Evolutionary conservation across 306 rosid species (phyloP).

Genomic region (Casuarina glauca): DNA sequence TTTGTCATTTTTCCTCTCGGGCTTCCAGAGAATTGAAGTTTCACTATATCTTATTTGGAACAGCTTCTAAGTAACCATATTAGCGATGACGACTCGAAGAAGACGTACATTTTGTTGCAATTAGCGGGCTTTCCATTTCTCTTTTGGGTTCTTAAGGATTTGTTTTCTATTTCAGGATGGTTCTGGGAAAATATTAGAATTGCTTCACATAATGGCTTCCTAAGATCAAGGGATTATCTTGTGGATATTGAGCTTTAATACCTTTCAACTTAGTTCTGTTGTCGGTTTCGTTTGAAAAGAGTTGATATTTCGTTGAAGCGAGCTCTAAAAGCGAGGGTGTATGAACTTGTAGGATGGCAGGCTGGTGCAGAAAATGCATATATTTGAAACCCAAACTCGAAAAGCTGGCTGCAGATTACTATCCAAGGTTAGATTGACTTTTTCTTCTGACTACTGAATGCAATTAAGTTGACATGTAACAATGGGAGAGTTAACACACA

Average conservation of each 20-base stretch:
- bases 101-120: neutral
- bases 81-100: neutral
- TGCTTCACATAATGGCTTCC: neutral
- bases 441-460: neutral
- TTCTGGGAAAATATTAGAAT: neutral
- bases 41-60: neutral
- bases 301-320: conserved; percentile 13
- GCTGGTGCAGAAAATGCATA: conserved; percentile 93
- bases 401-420: conserved; percentile 72
- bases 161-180: neutral
- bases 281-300: neutral
- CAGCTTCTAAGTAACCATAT: neutral
- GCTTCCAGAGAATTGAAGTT: neutral
- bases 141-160: neutral
- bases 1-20: neutral
- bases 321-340: conserved; percentile 32
- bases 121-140: neutral
- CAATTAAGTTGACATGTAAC: neutral
- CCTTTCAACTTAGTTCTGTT: neutral
- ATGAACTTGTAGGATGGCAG: conserved; percentile 72
- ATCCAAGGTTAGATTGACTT: conserved; percentile 54
- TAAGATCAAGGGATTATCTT: neutral
- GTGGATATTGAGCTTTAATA: neutral
- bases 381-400: conserved; percentile 84
- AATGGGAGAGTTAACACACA: neutral